phyloP scores from a whole-genome alignment of 768 basidiomycete genomes.

The Xerocomus potaroensis region DNA sequence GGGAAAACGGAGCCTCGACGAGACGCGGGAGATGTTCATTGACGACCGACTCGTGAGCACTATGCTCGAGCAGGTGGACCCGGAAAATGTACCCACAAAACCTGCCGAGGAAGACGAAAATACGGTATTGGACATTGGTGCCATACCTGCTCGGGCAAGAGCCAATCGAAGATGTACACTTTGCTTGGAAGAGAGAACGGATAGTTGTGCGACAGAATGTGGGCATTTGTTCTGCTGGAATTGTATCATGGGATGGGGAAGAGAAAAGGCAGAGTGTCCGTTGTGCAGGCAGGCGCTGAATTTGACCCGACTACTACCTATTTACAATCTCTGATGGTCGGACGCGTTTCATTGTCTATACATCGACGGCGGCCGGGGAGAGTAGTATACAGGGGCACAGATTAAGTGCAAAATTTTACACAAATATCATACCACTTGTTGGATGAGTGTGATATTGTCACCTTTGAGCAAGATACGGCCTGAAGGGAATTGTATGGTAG shows the following conservation, averaged over 20 bases:
- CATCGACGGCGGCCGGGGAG: slow-evolving; percentile 1
- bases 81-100: slow-evolving; percentile 49
- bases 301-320: slow-evolving; percentile 65
- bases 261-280: slow-evolving; percentile 89
- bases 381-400: slow-evolving; percentile 21
- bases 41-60: slow-evolving; percentile 60
- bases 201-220: slow-evolving; percentile 81
- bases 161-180: slow-evolving; percentile 72
- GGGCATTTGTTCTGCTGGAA: slow-evolving; percentile 90
- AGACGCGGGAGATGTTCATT: slow-evolving; percentile 41
- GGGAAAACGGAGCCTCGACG: slow-evolving; percentile 31
- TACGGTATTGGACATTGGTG: slow-evolving; percentile 57
- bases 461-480: slow-evolving; percentile 96
- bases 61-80: slow-evolving; percentile 47
- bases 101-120: slow-evolving; percentile 68
- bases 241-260: slow-evolving; percentile 84
- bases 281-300: slow-evolving; percentile 76
- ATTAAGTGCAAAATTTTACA: slow-evolving; percentile 11
- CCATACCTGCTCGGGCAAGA: slow-evolving; percentile 49
- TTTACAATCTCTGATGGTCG: slow-evolving; percentile 72
- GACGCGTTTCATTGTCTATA: not conserved
- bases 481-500: slow-evolving; percentile 28
- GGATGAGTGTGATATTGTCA: slow-evolving; percentile 97
- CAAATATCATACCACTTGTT: slow-evolving; percentile 46
- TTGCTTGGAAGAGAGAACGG: slow-evolving; percentile 80